Percentiles rank a stretch among this genome's conserved stretches.
These are phyloP conservation scores for Eragrostis nindensis DNA, from an alignment of 176 grass and related monocot genomes.

Conservation along the genomic window DNA sequence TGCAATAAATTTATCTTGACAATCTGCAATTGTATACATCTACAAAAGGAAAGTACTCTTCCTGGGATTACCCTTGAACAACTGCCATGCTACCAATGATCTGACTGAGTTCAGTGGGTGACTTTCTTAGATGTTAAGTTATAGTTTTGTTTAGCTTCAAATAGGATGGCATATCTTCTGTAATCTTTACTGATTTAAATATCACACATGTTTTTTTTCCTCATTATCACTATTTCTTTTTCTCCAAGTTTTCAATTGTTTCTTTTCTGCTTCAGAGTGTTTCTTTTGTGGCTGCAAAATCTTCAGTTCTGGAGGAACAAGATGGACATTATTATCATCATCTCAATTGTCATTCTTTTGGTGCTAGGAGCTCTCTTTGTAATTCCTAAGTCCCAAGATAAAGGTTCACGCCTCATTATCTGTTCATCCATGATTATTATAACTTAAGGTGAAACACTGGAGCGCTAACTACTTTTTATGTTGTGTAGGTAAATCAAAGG, in stretches of 20 bases:
- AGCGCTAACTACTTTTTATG: neutral
- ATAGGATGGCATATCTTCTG: neutral
- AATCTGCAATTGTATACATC: neutral
- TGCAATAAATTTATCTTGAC: neutral
- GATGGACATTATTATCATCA: conserved; percentile 60
- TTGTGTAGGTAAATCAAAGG: conserved; percentile 60
- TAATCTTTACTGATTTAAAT: neutral
- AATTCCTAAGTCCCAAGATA: conserved; percentile 66
- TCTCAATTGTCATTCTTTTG: conserved; percentile 56
- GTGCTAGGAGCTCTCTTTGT: conserved; percentile 67
- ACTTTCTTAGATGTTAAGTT: neutral
- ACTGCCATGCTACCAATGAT: neutral
- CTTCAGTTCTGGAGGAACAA: conserved; percentile 14
- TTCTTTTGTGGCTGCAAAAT: neutral
- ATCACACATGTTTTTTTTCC: neutral
- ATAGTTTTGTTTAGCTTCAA: neutral
- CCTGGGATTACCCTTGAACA: neutral
- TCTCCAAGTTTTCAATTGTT: too few species aligned
- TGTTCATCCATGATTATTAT: neutral
- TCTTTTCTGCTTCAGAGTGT: neutral
- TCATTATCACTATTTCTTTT: neutral
- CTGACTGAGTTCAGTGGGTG: neutral
- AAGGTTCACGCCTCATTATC: conserved; percentile 41
- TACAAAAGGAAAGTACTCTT: neutral
- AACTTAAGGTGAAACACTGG: neutral